Base-by-base conservation (phyloP, 2,329 filamentous ascomycete species). In the Thelonectria rubi region DNA sequence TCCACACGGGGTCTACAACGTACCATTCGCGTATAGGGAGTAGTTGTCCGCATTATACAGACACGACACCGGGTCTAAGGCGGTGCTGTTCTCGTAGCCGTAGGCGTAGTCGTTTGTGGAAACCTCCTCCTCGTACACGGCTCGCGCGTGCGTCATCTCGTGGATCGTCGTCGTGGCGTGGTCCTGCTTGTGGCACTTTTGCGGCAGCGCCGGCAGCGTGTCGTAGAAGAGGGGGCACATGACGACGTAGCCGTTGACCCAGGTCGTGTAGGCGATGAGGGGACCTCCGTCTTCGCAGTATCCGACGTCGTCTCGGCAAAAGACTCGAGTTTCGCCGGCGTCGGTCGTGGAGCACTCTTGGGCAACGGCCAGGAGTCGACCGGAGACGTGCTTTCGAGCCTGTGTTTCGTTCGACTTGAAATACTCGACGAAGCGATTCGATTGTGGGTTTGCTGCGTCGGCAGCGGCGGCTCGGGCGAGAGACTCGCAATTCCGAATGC, bases 361-460 rank as follows among this genome's bases (percentile, higher is more conserved):
- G 1, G 65, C 66, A 1, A 68, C 65, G 5, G 65, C 64, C 3
- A 66, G 21, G 2, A 68, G 64, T 14, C 66, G 62, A 4, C 65
- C 65, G 2, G 54, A 43, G 1, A 68, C 66, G 11, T 60, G 66
- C 10, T 68, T 30, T 3, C 66, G 58, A 5, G 62, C 17, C 3
- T 26, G 15, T 0, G 65, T 68, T 32, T 68, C 61, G 45, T 68
- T 68, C 2, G 65, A 68, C 17, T 68, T 68, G 62, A 68, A 68
- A 30, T 66, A 68, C 52, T 68, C 66, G 1, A 68, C 58, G 10
- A 68, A 68, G 24, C 64, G 56, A 1, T 58, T 34, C 0, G 66
- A 68, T 4, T 59, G 55, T 4, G 57, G 18, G 1, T 68, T 26
- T 0, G 65, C 51, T 0, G 66, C 65, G 34, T 68, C 66, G 0